phyloP scores from a whole-genome alignment of 768 basidiomycete species.

The Dendrothele bispora region DNA sequence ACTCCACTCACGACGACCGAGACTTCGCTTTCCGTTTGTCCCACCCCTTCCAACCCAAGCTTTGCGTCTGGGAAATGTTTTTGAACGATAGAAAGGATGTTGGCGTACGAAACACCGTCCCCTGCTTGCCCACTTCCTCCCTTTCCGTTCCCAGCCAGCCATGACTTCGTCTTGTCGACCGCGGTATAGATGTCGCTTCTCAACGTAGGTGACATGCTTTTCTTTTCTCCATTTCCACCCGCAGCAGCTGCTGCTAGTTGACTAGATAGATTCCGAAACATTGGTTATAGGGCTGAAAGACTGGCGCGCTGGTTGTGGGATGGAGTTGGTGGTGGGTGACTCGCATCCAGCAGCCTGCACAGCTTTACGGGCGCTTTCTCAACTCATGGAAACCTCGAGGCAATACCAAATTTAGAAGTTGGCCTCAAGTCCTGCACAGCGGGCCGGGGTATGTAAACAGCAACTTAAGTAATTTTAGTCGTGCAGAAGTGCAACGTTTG shows the following conservation, averaged over 20 bases:
- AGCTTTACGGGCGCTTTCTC: slow-evolving; percentile 3
- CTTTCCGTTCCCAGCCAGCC: slow-evolving; percentile 43
- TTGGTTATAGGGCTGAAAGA: neutral
- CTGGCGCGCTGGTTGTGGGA: slow-evolving; percentile 4
- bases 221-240: slow-evolving; percentile 13
- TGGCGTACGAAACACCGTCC: slow-evolving; percentile 50
- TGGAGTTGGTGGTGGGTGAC: neutral
- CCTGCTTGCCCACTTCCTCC: slow-evolving; percentile 44
- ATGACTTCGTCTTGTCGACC: slow-evolving; percentile 45
- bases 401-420: slow-evolving; percentile 1
- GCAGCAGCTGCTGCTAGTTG: neutral
- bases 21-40: slow-evolving; percentile 46
- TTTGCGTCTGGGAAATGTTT: slow-evolving; percentile 48
- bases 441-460: slow-evolving; percentile 1
- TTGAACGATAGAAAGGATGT: slow-evolving; percentile 44
- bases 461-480: slow-evolving; percentile 1
- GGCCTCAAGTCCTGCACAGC: neutral
- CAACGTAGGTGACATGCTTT: slow-evolving; percentile 30
- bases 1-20: slow-evolving; percentile 50
- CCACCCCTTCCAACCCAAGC: slow-evolving; percentile 46
- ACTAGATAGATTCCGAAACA: slow-evolving; percentile 3
- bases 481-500: too few species aligned
- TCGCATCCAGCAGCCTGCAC: neutral
- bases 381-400: slow-evolving; percentile 42
- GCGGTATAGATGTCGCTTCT: slow-evolving; percentile 51